Evolutionary conservation across 192 early-diverging fungal species (phyloP).

Genomic region (Chytriomyces sp.): DNA sequence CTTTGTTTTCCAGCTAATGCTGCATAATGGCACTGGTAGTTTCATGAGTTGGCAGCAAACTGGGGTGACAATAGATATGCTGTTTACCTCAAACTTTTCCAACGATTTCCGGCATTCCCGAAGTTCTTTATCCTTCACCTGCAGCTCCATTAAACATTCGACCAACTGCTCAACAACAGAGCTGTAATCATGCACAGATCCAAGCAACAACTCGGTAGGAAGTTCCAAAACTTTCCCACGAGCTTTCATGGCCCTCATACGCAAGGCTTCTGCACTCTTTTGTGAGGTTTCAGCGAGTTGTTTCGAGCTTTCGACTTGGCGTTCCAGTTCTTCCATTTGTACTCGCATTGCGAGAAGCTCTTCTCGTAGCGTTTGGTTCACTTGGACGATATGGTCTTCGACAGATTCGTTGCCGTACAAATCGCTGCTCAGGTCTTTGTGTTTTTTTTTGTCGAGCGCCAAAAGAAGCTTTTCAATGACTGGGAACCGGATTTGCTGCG

Average conservation of each 20-base stretch:
- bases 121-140: constrained; percentile 43
- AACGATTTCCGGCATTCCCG: constrained; percentile 29
- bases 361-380: constrained; percentile 34
- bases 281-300: constrained; percentile 9
- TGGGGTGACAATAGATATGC: not conserved
- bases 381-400: constrained; percentile 27
- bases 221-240: constrained; percentile 35
- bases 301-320: constrained; percentile 16
- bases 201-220: constrained; percentile 38
- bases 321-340: constrained; percentile 16
- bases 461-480: constrained; percentile 45
- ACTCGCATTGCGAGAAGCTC: constrained; percentile 20
- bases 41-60: not conserved
- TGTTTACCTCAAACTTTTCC: constrained; percentile 42
- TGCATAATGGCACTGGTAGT: constrained; percentile 35
- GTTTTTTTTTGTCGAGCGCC: constrained; percentile 37
- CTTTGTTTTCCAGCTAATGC: constrained; percentile 40
- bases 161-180: constrained; percentile 55
- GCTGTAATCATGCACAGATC: constrained; percentile 41
- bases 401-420: constrained; percentile 15
- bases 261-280: constrained; percentile 33
- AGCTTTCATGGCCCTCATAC: constrained; percentile 28
- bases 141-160: constrained; percentile 45
- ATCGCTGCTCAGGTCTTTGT: constrained; percentile 21
- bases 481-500: constrained; percentile 5